Conservation (phyloP, 2,329 filamentous ascomycete species). For the Aspergillus fumigatus region DNA sequence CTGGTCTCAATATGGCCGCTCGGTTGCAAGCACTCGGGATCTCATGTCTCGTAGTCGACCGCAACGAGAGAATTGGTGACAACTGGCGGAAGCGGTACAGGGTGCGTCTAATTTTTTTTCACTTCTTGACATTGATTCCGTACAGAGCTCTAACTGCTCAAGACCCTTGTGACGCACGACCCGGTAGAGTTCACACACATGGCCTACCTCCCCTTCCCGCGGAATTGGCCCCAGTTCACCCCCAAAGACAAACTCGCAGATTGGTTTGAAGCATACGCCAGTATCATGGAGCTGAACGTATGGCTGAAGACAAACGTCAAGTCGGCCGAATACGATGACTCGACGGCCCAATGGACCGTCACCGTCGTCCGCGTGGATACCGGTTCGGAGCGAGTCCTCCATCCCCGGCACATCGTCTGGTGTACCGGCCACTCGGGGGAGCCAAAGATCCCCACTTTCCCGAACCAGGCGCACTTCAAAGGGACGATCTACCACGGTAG, state of each 20-base stretch:
- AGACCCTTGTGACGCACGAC: constrained; percentile 39
- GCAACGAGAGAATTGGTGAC: constrained; percentile 44
- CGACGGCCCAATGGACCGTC: constrained; percentile 37
- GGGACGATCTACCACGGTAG: constrained; percentile 44
- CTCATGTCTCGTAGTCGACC: constrained; percentile 42
- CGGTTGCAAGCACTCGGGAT: constrained; percentile 39
- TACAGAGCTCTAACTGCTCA: not conserved
- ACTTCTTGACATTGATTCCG: not conserved
- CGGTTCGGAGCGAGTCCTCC: constrained; percentile 26
- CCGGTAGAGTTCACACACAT: constrained; percentile 38
- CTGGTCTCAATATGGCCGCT: constrained; percentile 40
- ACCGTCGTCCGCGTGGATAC: constrained; percentile 20
- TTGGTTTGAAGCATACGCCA: constrained; percentile 48
- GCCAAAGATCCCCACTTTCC: constrained; percentile 39
- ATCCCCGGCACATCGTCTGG: constrained; percentile 46
- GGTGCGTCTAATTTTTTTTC: constrained; percentile 15
- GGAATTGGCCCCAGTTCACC: constrained; percentile 42
- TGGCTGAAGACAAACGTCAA: constrained; percentile 40
- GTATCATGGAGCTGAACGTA: constrained; percentile 48
- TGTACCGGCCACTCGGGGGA: constrained; percentile 45
- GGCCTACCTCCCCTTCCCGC: constrained; percentile 38
- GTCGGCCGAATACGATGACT: constrained; percentile 38
- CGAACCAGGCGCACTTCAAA: constrained; percentile 38
- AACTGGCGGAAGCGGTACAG: constrained; percentile 50
- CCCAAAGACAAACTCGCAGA: constrained; percentile 46